Evolutionary conservation across 495 filamentous ascomycete species (phyloP).

Genomic region (Neurospora sp.): DNA sequence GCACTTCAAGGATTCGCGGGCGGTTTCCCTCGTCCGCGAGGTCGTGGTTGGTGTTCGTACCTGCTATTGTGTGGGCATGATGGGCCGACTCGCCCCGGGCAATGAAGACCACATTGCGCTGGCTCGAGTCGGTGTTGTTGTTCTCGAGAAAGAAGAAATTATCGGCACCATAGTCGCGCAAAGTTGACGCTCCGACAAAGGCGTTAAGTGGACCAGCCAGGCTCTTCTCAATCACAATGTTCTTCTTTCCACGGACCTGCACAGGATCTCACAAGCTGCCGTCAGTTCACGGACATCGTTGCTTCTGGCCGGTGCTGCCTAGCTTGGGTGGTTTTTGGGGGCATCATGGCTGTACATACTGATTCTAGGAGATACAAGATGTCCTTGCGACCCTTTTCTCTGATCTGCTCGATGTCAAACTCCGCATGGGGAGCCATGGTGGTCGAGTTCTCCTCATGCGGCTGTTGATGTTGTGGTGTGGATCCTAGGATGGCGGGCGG

Average conservation of each 20-base stretch:
- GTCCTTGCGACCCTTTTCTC: constrained; percentile 75
- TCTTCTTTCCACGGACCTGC: constrained; percentile 96
- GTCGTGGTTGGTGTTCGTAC: constrained; percentile 38
- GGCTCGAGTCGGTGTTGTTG: constrained; percentile 79
- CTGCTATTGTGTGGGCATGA: constrained; percentile 74
- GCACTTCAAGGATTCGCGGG: constrained; percentile 5
- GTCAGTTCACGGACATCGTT: constrained; percentile 16
- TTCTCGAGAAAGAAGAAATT: constrained; percentile 94
- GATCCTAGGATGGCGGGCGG: constrained; percentile 1
- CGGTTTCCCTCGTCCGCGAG: neutral
- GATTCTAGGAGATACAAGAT: constrained; percentile 79
- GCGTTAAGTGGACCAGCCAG: constrained; percentile 83
- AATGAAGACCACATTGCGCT: constrained; percentile 92
- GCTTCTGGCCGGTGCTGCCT: neutral
- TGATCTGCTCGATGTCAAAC: constrained; percentile 72
- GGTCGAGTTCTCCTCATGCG: constrained; percentile 36
- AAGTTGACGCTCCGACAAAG: constrained; percentile 81
- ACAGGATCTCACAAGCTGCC: constrained; percentile 9
- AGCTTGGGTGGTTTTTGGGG: neutral
- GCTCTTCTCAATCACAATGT: constrained; percentile 83
- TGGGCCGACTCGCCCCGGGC: constrained; percentile 77
- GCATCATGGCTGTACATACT: constrained; percentile 55
- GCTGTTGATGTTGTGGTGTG: constrained; percentile 9
- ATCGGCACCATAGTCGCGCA: constrained; percentile 87
- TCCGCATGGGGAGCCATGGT: constrained; percentile 57